Evolutionary conservation across 1,284 basidiomycete species (phyloP), one percentile per base, ranked within the genome.

Genomic region (Boletus coffeatus): DNA sequence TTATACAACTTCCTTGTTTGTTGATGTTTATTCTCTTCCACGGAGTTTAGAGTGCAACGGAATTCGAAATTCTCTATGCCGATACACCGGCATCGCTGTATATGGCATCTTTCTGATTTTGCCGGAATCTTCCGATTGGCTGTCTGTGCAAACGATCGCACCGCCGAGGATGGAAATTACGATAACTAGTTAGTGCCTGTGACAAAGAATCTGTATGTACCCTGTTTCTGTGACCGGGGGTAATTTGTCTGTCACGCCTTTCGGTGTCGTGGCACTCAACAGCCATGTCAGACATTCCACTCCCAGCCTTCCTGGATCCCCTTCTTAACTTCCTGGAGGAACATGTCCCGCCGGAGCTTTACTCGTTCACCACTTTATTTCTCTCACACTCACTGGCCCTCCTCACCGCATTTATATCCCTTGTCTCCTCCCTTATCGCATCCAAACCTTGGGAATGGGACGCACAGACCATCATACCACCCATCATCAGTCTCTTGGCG

Each of bases 401-500:
- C 57, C 57, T 80, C 65, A 77, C 79, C n/a, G 78, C 85, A 5
- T 62, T 85, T 32, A 70, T 80, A 68, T 75, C 77, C 10, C 76
- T 90, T 55, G 65, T 81, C 59, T 68, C 74, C 32, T 75, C 83
- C 9, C 70, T 89, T 10, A 62, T 83, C 5, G 76, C 80, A 36
- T 80, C 80, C 63, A 77, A 79, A 63, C 83, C 84, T 50, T 77
- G 79, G 64, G 77, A 83, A 66, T 89, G 87, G 87, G 81, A 89
- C 67, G 78, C 80, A 9, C 84, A 90, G 71, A 81, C 80, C 34
- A 71, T 92, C 59, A 68, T 93, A 29, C 89, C 91, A 6, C 89
- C 90, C 1, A 74, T 92, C 69, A 84, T 93, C 69, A 88, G 82
- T 61, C 71, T 92, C 36, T 74, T 92, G 59, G 81, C 82, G 4